Percentiles rank a stretch among this genome's conserved stretches.
These are phyloP conservation scores for Oidiodendron maius DNA, from an alignment of 495 filamentous ascomycete species.

Conservation along the genomic window DNA sequence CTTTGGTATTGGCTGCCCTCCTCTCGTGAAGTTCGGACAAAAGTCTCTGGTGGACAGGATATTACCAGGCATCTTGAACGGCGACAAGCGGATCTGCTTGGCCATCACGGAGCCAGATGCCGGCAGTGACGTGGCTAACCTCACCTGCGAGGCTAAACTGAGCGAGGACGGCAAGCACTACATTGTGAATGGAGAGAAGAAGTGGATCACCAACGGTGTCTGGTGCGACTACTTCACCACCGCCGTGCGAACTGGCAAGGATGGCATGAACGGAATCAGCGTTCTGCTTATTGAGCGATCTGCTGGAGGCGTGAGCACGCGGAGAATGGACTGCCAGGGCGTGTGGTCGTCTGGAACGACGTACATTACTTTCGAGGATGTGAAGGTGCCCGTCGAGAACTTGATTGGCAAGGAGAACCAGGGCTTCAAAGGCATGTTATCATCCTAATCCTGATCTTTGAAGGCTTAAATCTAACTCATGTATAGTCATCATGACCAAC, in stretches of 20 bases:
- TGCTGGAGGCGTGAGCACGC: slow-evolving; percentile 71
- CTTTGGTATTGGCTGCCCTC: slow-evolving; percentile 89
- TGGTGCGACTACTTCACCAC: slow-evolving; percentile 98
- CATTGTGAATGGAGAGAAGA: slow-evolving; percentile 99
- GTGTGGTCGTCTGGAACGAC: slow-evolving; percentile 93
- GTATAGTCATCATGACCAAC: slow-evolving; percentile 85
- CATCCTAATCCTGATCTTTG: background rate
- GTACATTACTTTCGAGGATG: slow-evolving; percentile 96
- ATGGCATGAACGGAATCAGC: slow-evolving; percentile 86
- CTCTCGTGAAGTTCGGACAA: slow-evolving; percentile 87
- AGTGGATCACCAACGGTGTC: slow-evolving; percentile 99
- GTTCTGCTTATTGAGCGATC: slow-evolving; percentile 74
- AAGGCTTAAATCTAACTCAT: slow-evolving; percentile 9
- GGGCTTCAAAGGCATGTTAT: slow-evolving; percentile 69
- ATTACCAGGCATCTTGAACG: slow-evolving; percentile 75
- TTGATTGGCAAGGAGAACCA: slow-evolving; percentile 96
- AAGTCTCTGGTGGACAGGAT: slow-evolving; percentile 77
- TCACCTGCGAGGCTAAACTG: slow-evolving; percentile 92
- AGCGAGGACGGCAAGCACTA: slow-evolving; percentile 94
- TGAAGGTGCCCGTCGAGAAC: slow-evolving; percentile 98
- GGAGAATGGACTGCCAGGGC: slow-evolving; percentile 97
- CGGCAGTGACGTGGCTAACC: slow-evolving; percentile 82
- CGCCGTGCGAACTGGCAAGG: slow-evolving; percentile 80
- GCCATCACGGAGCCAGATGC: slow-evolving; percentile 82
- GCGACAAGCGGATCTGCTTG: slow-evolving; percentile 93